phyloP scores from a whole-genome alignment of 129 eudicot species.

The Flaveria bidentis region DNA sequence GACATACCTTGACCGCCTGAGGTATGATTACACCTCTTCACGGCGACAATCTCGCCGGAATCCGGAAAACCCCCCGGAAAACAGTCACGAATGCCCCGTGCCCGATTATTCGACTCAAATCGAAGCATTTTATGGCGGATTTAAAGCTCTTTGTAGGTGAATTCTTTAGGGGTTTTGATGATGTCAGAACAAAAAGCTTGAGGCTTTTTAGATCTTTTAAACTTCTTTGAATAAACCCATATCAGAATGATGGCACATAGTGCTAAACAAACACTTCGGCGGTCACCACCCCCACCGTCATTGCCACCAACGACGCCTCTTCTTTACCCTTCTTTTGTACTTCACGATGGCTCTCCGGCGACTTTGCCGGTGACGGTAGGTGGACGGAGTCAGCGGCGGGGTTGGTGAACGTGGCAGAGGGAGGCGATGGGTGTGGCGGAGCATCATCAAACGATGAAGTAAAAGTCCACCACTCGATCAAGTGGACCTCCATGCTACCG shows the following conservation, averaged over 20 bases:
- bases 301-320: constrained; percentile 37
- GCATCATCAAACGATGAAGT: constrained; percentile 60
- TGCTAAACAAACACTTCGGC: constrained; percentile 74
- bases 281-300: constrained; percentile 75
- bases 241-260: constrained; percentile 50
- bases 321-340: constrained; percentile 40
- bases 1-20: constrained; percentile 74
- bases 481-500: constrained; percentile 84
- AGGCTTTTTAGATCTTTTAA: constrained; percentile 38
- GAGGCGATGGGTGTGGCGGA: constrained; percentile 47
- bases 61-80: constrained; percentile 64
- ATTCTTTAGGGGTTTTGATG: constrained; percentile 87
- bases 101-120: constrained; percentile 62
- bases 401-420: constrained; percentile 41
- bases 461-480: constrained; percentile 91
- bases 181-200: constrained; percentile 54
- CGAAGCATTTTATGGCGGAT: constrained; percentile 65
- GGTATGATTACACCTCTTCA: constrained; percentile 73
- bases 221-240: constrained; percentile 66
- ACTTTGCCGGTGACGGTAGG: constrained; percentile 40
- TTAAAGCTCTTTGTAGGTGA: constrained; percentile 76
- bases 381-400: constrained; percentile 45
- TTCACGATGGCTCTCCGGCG: constrained; percentile 5
- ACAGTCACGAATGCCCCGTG: constrained; percentile 97
- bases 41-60: constrained; percentile 74